A percentile compares a stretch with the other conserved stretches of the same genome.
Evolutionary conservation across 495 filamentous ascomycete genomes (phyloP).

Genomic region (Pseudoneurospora amorphoporcata): DNA sequence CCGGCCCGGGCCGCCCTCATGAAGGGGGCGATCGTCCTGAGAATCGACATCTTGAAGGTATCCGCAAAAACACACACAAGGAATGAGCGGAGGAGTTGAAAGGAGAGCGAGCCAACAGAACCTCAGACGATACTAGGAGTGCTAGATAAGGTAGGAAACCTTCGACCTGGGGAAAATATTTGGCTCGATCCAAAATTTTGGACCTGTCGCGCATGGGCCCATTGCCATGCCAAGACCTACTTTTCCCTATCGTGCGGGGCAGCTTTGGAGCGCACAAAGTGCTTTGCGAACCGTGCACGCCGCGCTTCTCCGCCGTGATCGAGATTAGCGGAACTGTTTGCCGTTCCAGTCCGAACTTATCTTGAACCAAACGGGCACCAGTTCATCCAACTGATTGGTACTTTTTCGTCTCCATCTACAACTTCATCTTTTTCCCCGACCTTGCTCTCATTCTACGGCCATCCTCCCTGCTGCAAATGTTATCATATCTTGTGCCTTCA

Average conservation of each 20-base stretch:
- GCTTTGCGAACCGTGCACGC: neutral
- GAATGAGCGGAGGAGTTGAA: constrained; percentile 17
- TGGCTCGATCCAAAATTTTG: constrained; percentile 12
- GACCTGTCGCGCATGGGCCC: constrained; percentile 1
- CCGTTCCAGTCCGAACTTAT: neutral
- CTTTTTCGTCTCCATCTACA: neutral
- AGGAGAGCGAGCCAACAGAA: constrained; percentile 2
- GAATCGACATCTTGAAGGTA: constrained; percentile 48
- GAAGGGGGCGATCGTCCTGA: constrained; percentile 57
- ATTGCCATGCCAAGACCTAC: neutral
- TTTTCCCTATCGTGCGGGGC: neutral
- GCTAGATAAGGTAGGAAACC: neutral
- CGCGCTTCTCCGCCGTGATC: neutral
- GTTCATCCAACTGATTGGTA: neutral
- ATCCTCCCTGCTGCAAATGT: neutral
- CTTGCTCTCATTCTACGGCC: neutral
- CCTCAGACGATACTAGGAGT: constrained; percentile 3
- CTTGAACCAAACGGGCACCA: neutral
- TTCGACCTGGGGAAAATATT: constrained; percentile 10
- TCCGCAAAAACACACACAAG: constrained; percentile 16
- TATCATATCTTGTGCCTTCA: neutral
- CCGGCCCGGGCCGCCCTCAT: constrained; percentile 57
- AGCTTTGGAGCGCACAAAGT: neutral
- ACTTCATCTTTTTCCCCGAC: neutral
- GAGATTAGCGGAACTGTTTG: neutral